phyloP scores from a whole-genome alignment of 371 early-diverging fungal species.

The Umbelopsis sp. region DNA sequence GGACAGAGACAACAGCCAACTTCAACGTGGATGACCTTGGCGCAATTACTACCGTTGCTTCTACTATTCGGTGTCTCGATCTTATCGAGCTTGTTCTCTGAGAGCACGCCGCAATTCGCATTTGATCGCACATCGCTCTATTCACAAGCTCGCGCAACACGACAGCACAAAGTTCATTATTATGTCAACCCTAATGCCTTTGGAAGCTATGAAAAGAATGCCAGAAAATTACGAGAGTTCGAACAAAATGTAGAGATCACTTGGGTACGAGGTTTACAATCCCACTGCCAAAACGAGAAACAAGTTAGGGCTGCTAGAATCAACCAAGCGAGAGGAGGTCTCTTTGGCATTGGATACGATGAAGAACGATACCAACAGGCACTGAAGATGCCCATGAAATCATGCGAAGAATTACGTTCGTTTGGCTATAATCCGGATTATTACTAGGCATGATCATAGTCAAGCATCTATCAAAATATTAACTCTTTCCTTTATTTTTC shows the following conservation, averaged over 20 bases:
- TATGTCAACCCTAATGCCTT: conserved; percentile 50
- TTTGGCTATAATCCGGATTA: conserved; percentile 33
- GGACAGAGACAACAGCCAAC: conserved; percentile 28
- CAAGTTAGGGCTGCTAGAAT: conserved; percentile 31
- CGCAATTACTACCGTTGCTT: conserved; percentile 47
- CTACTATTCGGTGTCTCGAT: conserved; percentile 47
- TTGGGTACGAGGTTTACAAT: conserved; percentile 44
- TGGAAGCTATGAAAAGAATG: conserved; percentile 28
- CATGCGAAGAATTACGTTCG: conserved; percentile 43
- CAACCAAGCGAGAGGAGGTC: conserved; percentile 38
- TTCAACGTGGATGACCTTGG: conserved; percentile 35
- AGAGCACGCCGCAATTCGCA: conserved; percentile 41
- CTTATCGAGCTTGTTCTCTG: conserved; percentile 43
- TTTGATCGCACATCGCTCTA: conserved; percentile 43
- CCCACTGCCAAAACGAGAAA: conserved; percentile 38
- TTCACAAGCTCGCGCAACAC: conserved; percentile 41
- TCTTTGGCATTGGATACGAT: conserved; percentile 42
- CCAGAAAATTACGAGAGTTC: conserved; percentile 35
- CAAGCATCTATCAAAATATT: neutral
- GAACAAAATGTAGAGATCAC: conserved; percentile 49
- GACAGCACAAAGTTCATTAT: conserved; percentile 40
- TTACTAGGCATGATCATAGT: conserved; percentile 6
- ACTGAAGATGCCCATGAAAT: conserved; percentile 36
- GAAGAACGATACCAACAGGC: conserved; percentile 43
- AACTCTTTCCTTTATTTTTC: neutral